Conservation (phyloP, 108 stramenopile genomes). For the Cyclotella cryptica region DNA sequence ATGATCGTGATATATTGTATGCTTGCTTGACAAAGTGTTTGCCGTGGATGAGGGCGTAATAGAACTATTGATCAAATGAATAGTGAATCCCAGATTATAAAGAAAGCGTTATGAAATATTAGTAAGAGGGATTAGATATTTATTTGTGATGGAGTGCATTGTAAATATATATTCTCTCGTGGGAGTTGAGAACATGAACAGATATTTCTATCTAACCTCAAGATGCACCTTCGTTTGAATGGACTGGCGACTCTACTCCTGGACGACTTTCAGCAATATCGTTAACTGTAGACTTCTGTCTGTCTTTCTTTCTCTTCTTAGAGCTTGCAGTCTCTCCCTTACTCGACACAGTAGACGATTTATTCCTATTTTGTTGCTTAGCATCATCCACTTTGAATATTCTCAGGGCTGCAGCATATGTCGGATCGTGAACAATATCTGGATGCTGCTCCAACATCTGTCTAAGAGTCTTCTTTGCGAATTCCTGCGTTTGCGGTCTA, state of each 20-base stretch:
- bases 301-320: not conserved
- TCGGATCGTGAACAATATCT: constrained; percentile 40
- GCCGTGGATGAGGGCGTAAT: constrained; percentile 12
- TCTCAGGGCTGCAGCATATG: constrained; percentile 36
- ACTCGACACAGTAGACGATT: no score
- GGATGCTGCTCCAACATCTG: constrained; percentile 36
- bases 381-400: constrained; percentile 33
- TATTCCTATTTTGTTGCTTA: not conserved
- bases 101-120: not conserved
- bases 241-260: not conserved
- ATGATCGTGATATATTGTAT: constrained; percentile 42
- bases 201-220: not conserved
- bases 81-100: not conserved
- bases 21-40: constrained; percentile 35
- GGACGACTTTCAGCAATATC: not conserved
- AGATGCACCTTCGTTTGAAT: constrained; percentile 3
- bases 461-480: constrained; percentile 7
- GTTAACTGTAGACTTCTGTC: not conserved
- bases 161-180: not conserved
- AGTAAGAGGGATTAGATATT: not conserved
- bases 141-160: constrained; percentile 4
- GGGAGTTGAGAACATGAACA: not conserved
- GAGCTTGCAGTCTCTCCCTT: not conserved
- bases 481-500: not conserved
- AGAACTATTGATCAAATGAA: not conserved